Base-by-base conservation (phyloP, 495 filamentous ascomycete species). In the Neurospora sp. region DNA sequence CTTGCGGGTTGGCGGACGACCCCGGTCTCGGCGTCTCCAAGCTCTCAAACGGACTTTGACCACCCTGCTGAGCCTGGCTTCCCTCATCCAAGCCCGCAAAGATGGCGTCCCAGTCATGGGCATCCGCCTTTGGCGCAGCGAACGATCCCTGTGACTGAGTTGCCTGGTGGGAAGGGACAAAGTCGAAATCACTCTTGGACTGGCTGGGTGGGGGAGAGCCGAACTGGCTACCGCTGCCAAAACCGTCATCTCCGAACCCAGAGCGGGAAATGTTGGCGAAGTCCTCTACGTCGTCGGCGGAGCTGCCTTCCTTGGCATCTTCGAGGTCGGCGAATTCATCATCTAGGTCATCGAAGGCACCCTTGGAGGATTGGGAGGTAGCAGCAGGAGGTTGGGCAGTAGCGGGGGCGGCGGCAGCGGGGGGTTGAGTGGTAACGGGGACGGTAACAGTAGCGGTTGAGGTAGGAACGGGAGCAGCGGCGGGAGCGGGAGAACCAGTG, bases 31-130 rank as follows among this genome's bases (percentile, higher is more conserved):
- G 53, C 53, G 53, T 66, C 53, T 66, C 53, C 53, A 66, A 66
- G 27, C 6, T 37, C 14, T 66, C 53, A 18, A 66, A 66, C 1
- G 53, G 53, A 0, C 53, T 66, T 18, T 66, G 27, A 0, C 53
- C 53, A 35, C 53, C 53, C 31, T 66, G 27, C 22, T 69, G 84
- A 75, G 12, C 73, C 72, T 27, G 75, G 11, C 22, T 75, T 75
- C 79, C 71, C 76, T 81, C 82, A 74, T 94, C 91, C 7, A 96
- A 82, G 40, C 91, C 89, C 3, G 93, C 92, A 79, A 98, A 98
- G 37, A 99, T 93, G 27, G 93, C 92, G 75, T 98, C 96, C 96
- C 96, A 99, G 77, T 98, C 95, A 75, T 97, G 92, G 14, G 86
- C 82, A 59, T 85, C 83, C 0, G 81, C 74, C 76, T 81, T 82